A percentile compares a stretch with the other conserved stretches of the same genome.
Evolutionary conservation across 495 filamentous ascomycete genomes (phyloP).

Genomic region (Bombardia bombarda): DNA sequence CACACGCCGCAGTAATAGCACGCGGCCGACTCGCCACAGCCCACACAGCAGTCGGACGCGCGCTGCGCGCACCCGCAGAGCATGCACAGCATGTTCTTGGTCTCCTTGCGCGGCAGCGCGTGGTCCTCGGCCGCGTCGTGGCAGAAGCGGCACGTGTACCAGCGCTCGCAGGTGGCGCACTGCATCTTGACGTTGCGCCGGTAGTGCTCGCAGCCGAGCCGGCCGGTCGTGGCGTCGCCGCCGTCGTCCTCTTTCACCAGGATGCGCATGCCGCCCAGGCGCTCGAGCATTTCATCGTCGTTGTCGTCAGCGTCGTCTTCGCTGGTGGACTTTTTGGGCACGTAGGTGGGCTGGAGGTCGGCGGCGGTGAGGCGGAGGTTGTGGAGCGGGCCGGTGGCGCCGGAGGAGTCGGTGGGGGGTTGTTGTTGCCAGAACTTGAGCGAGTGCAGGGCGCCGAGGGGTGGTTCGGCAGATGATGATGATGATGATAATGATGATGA

Average conservation of each 20-base stretch:
- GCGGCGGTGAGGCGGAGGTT: conserved; percentile 60
- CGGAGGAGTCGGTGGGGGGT: conserved; percentile 26
- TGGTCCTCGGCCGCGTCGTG: conserved; percentile 87
- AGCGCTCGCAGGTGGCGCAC: conserved; percentile 78
- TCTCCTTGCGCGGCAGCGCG: conserved; percentile 68
- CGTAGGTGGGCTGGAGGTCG: conserved; percentile 67
- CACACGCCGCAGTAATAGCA: conserved; percentile 92
- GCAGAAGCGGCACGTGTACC: conserved; percentile 95
- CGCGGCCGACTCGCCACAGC: conserved; percentile 71
- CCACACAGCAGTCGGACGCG: conserved; percentile 65
- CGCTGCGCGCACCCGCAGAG: conserved; percentile 80
- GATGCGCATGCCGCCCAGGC: conserved; percentile 31
- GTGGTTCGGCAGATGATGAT: conserved; percentile 17
- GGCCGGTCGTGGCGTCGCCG: conserved; percentile 23
- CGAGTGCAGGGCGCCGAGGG: conserved; percentile 16
- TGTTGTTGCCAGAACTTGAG: conserved; percentile 34
- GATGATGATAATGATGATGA: too few relatives aligned
- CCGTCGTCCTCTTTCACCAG: conserved; percentile 37
- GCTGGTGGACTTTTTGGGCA: conserved; percentile 19
- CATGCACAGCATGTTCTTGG: conserved; percentile 98
- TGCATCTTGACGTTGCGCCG: conserved; percentile 92
- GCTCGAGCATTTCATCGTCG: conserved; percentile 12
- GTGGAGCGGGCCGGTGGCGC: conserved; percentile 40
- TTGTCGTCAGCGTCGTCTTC: not conserved
- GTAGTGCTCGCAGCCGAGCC: conserved; percentile 84